Conservation (phyloP, 495 filamentous ascomycete genomes). For the Podospora sp. region DNA sequence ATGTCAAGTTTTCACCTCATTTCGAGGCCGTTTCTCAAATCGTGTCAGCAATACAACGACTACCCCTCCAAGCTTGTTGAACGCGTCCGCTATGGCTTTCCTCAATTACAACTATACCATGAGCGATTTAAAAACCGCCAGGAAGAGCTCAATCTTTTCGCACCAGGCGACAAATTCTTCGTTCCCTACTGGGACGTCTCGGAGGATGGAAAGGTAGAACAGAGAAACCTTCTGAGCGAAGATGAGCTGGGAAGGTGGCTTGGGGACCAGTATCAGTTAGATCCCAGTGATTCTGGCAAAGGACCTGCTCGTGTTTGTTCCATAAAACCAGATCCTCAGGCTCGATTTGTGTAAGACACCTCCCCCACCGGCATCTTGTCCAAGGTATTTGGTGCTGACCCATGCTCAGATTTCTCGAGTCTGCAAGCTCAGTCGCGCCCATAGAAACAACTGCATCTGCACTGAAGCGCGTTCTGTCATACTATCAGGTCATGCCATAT, state of each 20-base stretch:
- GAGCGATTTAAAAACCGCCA: constrained; percentile 3
- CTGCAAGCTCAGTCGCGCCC: constrained; percentile 8
- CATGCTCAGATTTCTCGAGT: neutral
- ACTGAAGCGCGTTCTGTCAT: neutral
- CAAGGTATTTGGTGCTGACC: neutral
- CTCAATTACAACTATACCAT: neutral
- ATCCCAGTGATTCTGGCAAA: neutral
- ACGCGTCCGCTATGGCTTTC: constrained; percentile 4
- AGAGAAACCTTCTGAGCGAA: neutral
- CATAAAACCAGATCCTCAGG: constrained; percentile 9
- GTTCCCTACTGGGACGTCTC: constrained; percentile 15
- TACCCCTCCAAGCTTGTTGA: constrained; percentile 5
- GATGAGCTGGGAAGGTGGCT: neutral
- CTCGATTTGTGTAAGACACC: constrained; percentile 5
- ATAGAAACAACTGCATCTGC: constrained; percentile 3
- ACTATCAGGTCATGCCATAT: constrained; percentile 6
- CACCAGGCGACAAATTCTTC: neutral
- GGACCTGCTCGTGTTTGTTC: neutral
- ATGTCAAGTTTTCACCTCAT: neutral
- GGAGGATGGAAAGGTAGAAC: neutral
- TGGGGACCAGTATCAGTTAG: neutral
- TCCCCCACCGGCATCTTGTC: neutral
- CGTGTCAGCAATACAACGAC: neutral
- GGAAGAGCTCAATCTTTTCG: constrained; percentile 8
- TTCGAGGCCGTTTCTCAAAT: constrained; percentile 10